Percentiles rank a stretch among this genome's conserved stretches.
phyloP scores from a whole-genome alignment of 2,329 filamentous ascomycete genomes.

The Monosporascus sp. region DNA sequence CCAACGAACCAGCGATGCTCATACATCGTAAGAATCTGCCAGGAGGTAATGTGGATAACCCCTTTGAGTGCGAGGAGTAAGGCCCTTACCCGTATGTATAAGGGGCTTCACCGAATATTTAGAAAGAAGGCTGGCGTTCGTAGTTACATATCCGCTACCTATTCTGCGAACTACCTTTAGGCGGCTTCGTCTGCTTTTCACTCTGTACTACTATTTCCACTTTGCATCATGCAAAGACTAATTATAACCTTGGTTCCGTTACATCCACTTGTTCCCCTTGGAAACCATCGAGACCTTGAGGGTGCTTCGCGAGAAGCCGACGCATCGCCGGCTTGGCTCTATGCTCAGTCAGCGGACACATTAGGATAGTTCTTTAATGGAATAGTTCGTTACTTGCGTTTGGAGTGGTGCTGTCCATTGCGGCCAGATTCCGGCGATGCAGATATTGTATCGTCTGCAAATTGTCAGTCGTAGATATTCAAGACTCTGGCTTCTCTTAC shows the following conservation, averaged over 20 bases:
- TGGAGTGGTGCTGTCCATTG: slow-evolving; percentile 7
- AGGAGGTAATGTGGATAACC: too few relatives aligned
- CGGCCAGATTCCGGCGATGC: slow-evolving; percentile 9
- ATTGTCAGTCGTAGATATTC: background rate
- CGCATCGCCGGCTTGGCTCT: slow-evolving; percentile 11
- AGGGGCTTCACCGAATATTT: too few relatives aligned
- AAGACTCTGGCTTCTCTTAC: background rate
- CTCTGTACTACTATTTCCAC: too few relatives aligned
- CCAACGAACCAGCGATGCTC: too few relatives aligned
- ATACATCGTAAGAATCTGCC: too few relatives aligned
- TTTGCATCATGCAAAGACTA: too few relatives aligned
- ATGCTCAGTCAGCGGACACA: background rate
- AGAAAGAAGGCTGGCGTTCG: too few relatives aligned
- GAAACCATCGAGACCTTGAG: slow-evolving; percentile 9
- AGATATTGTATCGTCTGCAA: slow-evolving; percentile 8
- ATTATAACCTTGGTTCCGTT: background rate
- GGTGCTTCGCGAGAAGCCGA: slow-evolving; percentile 9
- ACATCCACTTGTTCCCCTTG: background rate
- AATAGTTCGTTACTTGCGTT: slow-evolving; percentile 4
- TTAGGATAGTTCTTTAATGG: background rate
- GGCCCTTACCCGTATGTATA: too few relatives aligned
- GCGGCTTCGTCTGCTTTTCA: too few relatives aligned
- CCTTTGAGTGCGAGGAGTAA: too few relatives aligned
- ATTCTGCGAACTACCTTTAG: too few relatives aligned
- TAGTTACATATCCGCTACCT: too few relatives aligned